A percentile compares a stretch with the other conserved stretches of the same genome.
Conservation (phyloP, 805 yeast genomes). For the Pichia phayaonensis region DNA sequence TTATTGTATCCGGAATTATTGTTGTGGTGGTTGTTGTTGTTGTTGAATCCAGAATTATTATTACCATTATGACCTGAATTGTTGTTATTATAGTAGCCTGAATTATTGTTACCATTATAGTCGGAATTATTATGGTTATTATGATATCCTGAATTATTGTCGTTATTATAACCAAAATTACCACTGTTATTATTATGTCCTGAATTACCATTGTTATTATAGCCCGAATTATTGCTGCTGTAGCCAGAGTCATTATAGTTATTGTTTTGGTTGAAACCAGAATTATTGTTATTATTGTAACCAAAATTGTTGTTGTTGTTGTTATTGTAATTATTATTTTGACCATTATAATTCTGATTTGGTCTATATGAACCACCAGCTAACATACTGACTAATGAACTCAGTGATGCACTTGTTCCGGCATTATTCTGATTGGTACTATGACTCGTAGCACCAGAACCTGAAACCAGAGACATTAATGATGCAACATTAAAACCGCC, state of each 20-base stretch:
- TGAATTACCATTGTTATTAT: constrained; percentile 1
- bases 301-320: neutral
- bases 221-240: neutral
- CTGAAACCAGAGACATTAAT: constrained; percentile 12
- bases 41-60: neutral
- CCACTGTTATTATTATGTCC: neutral
- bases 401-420: constrained; percentile 13
- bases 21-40: neutral
- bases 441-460: constrained; percentile 6
- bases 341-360: neutral
- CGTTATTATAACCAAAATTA: constrained; percentile 1
- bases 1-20: neutral
- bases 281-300: neutral
- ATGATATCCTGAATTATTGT: constrained; percentile 3
- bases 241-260: neutral
- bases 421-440: neutral
- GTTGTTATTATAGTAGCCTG: neutral
- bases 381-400: constrained; percentile 17
- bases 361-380: constrained; percentile 8
- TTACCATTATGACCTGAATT: neutral
- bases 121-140: neutral
- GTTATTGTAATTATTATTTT: neutral
- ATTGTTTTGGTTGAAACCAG: constrained; percentile 1
- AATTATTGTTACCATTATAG: constrained; percentile 1
- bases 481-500: constrained; percentile 26